These are phyloP conservation scores for Chlamydomonas schloesseri DNA, from an alignment of 139 green algal genomes.

Conservation along the genomic window DNA sequence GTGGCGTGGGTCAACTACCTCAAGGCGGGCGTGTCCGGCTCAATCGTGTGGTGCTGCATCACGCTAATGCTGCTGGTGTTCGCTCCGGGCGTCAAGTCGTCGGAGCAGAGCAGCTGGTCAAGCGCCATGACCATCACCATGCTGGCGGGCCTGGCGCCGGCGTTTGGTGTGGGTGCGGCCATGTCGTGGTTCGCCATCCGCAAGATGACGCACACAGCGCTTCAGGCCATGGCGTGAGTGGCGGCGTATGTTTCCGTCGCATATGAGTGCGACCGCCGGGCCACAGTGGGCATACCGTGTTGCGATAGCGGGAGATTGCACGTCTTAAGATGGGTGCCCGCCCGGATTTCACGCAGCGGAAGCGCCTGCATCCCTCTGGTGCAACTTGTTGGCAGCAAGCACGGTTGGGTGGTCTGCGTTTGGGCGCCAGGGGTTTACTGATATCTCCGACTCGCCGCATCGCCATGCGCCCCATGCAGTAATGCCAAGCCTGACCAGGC, in stretches of 20 bases:
- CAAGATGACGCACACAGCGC: neutral
- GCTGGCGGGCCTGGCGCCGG: neutral
- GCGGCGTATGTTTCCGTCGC: no score
- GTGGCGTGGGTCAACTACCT: slow-evolving; percentile 24
- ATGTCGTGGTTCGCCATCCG: neutral
- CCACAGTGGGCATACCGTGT: no score
- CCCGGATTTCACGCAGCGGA: no score
- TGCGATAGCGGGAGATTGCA: no score
- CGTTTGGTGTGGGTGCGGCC: neutral
- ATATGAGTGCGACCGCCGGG: no score
- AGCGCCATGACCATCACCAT: neutral
- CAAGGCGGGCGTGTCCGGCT: neutral
- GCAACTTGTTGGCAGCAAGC: no score
- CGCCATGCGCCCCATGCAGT: neutral
- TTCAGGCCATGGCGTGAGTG: slow-evolving; percentile 21
- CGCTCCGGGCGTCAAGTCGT: neutral
- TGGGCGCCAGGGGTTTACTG: no score
- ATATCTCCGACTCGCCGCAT: no score
- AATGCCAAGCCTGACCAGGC: slow-evolving; percentile 1
- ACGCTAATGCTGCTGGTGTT: slow-evolving; percentile 28
- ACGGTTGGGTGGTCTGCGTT: no score
- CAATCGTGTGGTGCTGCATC: neutral
- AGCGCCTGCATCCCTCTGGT: no score
- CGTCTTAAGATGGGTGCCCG: no score
- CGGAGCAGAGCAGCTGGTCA: neutral